A percentile compares a stretch with the other conserved stretches of the same genome.
Conservation (phyloP, 2,329 filamentous ascomycete genomes). For the Teratosphaeria nubilosa region DNA sequence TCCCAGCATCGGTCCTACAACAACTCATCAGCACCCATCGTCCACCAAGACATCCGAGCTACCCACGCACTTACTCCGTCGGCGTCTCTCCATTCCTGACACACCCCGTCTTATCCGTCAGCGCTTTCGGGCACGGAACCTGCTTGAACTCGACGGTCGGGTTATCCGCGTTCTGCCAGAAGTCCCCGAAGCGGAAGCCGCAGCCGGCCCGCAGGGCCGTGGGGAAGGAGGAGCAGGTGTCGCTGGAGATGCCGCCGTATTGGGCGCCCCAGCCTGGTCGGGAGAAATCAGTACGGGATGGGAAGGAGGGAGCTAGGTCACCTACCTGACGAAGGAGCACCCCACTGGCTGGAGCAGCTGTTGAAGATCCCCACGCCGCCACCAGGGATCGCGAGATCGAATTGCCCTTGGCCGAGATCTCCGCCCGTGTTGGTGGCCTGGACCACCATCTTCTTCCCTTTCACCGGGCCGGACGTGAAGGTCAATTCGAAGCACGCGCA, state of each 20-base stretch:
- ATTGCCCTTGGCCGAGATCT: slow-evolving; percentile 48
- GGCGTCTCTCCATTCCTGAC: slow-evolving; percentile 16
- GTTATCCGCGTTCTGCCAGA: slow-evolving; percentile 41
- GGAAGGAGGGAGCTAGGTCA: background rate
- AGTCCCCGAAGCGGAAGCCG: slow-evolving; percentile 52
- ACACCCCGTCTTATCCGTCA: slow-evolving; percentile 39
- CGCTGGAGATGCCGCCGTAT: slow-evolving; percentile 48
- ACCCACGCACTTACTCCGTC: slow-evolving; percentile 2
- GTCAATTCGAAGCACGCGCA: slow-evolving; percentile 56
- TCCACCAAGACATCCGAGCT: too few relatives aligned
- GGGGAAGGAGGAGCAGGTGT: slow-evolving; percentile 45
- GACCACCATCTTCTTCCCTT: slow-evolving; percentile 54
- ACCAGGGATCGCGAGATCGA: slow-evolving; percentile 44
- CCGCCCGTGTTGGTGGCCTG: slow-evolving; percentile 55
- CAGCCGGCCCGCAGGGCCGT: slow-evolving; percentile 46
- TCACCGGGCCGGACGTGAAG: slow-evolving; percentile 46
- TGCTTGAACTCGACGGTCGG: slow-evolving; percentile 42
- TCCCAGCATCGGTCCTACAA: background rate
- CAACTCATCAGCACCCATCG: background rate
- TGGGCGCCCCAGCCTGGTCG: slow-evolving; percentile 45
- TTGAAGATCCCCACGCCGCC: slow-evolving; percentile 49
- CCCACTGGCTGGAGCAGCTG: slow-evolving; percentile 31
- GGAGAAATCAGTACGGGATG: slow-evolving; percentile 11
- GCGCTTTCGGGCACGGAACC: slow-evolving; percentile 44
- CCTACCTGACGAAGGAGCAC: slow-evolving; percentile 1